phyloP scores from a whole-genome alignment of 75 land plant genomes.

The Isoetes taiwanensis region DNA sequence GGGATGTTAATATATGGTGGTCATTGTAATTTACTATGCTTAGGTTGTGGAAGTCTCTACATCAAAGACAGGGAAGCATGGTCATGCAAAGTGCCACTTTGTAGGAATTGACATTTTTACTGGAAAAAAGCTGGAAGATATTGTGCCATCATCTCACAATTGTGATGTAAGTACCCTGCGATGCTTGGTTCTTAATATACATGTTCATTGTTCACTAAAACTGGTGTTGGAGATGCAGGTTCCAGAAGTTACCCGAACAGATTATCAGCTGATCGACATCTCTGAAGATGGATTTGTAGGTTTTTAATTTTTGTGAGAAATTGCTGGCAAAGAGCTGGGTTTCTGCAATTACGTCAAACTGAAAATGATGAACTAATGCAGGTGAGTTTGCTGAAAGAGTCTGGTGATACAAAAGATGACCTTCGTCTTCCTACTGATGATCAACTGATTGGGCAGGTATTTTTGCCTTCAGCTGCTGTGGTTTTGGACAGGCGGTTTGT shows the following conservation, averaged over 20 bases:
- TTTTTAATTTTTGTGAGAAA: neutral
- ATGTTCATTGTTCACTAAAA: too few relatives aligned
- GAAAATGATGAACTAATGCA: constrained; percentile 7
- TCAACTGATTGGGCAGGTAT: constrained; percentile 48
- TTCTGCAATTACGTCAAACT: neutral
- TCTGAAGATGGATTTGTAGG: constrained; percentile 97
- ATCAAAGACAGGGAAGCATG: constrained; percentile 78
- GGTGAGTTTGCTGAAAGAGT: constrained; percentile 71
- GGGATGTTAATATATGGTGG: too few relatives aligned
- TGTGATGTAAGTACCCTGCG: constrained; percentile 81
- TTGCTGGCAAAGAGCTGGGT: neutral
- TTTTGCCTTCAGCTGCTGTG: too few relatives aligned
- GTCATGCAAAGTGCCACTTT: constrained; percentile 79
- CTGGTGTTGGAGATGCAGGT: too few relatives aligned
- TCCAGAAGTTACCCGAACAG: constrained; percentile 80
- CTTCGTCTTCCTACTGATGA: constrained; percentile 87
- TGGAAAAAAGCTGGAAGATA: constrained; percentile 73
- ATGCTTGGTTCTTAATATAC: too few relatives aligned
- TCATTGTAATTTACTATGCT: neutral
- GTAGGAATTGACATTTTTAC: constrained; percentile 67
- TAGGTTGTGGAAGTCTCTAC: constrained; percentile 87
- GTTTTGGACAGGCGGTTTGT: too few relatives aligned
- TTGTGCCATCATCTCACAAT: constrained; percentile 80
- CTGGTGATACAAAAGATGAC: constrained; percentile 77
- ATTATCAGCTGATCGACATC: constrained; percentile 87